Evolutionary conservation across 2,329 filamentous ascomycete genomes (phyloP).

Genomic region (Helminthosporium solani): DNA sequence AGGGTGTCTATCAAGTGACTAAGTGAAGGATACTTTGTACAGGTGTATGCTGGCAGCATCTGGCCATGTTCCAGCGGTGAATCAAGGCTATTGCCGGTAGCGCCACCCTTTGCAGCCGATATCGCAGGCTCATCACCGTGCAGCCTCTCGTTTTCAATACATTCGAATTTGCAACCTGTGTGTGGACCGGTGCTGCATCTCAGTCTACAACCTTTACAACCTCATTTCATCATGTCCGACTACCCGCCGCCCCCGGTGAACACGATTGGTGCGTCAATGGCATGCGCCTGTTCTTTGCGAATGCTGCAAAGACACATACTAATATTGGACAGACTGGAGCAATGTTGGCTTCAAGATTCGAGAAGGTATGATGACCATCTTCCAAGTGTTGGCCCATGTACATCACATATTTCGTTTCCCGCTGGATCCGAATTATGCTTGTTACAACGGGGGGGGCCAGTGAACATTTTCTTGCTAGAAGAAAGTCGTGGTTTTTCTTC

Average conservation of each 20-base stretch:
- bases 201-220: not conserved
- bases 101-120: conserved; percentile 24
- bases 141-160: conserved; percentile 19
- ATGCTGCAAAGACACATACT: not conserved
- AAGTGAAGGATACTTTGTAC: not conserved
- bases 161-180: conserved; percentile 6
- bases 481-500: too few species aligned
- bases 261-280: conserved; percentile 62
- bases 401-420: too few species aligned
- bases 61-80: conserved; percentile 26
- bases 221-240: conserved; percentile 29
- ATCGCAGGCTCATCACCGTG: conserved; percentile 25
- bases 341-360: conserved; percentile 91
- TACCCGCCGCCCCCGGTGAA: conserved; percentile 72
- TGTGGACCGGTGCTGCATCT: conserved; percentile 1
- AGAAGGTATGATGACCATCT: conserved; percentile 62
- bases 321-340: conserved; percentile 69
- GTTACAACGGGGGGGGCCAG: too few species aligned
- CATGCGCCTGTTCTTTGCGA: not conserved
- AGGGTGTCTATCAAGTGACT: not conserved
- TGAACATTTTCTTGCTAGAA: too few species aligned
- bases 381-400: too few species aligned
- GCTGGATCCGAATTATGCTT: too few species aligned
- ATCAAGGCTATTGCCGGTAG: conserved; percentile 19
- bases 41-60: conserved; percentile 9